A percentile compares a stretch with the other conserved stretches of the same genome.
Evolutionary conservation across 306 rosid species (phyloP).

Genomic region (Vicia faba): DNA sequence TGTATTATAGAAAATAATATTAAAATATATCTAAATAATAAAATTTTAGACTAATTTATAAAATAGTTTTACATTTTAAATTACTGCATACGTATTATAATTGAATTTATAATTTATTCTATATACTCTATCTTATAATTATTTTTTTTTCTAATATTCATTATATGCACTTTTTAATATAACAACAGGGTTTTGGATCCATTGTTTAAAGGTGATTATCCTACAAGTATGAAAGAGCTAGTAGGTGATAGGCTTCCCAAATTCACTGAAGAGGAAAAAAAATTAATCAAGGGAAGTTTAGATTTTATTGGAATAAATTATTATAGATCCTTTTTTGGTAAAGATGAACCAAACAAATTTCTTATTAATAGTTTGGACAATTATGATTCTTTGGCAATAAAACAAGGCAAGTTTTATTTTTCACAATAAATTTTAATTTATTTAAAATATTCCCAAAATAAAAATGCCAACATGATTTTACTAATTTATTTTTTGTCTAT

Average conservation of each 20-base stretch:
- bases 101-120: no score
- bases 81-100: no score
- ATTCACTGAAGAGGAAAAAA: constrained; percentile 30
- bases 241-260: constrained; percentile 43
- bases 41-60: no score
- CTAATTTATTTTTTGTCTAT: not conserved
- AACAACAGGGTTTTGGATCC: constrained; percentile 38
- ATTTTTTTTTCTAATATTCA: not conserved
- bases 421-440: not conserved
- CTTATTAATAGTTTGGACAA: not conserved
- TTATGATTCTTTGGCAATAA: constrained; percentile 3
- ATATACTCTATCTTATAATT: no score
- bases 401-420: not conserved
- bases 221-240: constrained; percentile 24
- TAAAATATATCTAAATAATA: not conserved
- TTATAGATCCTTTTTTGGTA: constrained; percentile 38
- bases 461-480: not conserved
- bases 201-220: constrained; percentile 37
- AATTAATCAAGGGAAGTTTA: constrained; percentile 27
- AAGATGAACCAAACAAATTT: not conserved
- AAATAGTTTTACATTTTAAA: no score
- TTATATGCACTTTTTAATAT: not conserved
- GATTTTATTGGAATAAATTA: constrained; percentile 46
- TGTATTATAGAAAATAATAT: no score
- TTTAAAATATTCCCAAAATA: not conserved